Evolutionary conservation across 768 basidiomycete genomes (phyloP), one percentile per base, ranked within the genome.

Genomic region (Collybia sordida): DNA sequence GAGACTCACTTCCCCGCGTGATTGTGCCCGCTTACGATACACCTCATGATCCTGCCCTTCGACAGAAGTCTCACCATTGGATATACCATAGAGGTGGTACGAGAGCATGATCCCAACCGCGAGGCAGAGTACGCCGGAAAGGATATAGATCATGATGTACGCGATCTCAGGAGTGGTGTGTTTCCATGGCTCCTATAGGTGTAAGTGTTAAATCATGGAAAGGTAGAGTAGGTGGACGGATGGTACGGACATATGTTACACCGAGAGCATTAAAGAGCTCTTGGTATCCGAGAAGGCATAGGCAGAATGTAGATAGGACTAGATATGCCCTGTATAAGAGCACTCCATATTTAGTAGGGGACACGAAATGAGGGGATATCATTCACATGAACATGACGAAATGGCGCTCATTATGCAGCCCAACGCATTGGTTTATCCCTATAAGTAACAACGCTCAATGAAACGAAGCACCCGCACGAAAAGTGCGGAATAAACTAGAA

Each of bases 371-470:
- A 48, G 44, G n/a, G 12, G 14, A 42, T 15, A 35, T 69, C 86
- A n/a, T n/a, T 48, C 54, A 91, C 92, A 98, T 88, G 78, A 98
- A 99, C 41, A 98, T 72, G 34, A 96, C 79, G 59, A 99, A 99
- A 69, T 98, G 93, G 0, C 96, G 85, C 63, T 98, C 95, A 59
- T 98, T 99, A 64, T 96, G 78, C 6, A 98, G 66, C 9, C 96
- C 96, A 38, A 99, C 96, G 63, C 96, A 98, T 81, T 93, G 92
- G 66, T 98, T 98, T 43, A 98, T 83, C 94, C 94, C 92, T 94
- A 61, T 6, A 31, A 14, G 14, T 11, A 31, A 11, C 9, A 31
- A 14, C 3, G 31, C 14, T 31, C 36, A 24, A 50, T 23, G 28
- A 12, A 2, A n/a, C n/a, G n/a, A n/a, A n/a, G n/a, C n/a, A n/a